A percentile compares a stretch with the other conserved stretches of the same genome.
Conservation (phyloP, 352 stramenopile genomes). For the Phytophthora multivora region DNA sequence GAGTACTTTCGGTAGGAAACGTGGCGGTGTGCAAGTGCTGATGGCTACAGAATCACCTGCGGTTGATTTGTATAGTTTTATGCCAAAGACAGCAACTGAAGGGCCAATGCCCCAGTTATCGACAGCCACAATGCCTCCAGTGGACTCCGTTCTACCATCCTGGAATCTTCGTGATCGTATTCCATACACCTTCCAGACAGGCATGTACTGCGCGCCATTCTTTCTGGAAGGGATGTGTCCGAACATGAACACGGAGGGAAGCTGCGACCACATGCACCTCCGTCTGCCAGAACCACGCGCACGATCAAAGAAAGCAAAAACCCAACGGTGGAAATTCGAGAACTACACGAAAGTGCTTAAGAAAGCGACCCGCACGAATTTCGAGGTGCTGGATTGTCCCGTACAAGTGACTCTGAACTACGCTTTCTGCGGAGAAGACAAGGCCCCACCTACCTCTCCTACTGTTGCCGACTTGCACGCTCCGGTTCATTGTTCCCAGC, state of each 20-base stretch:
- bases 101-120: not conserved
- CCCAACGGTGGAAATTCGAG: constrained; percentile 43
- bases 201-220: constrained; percentile 58
- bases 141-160: constrained; percentile 26
- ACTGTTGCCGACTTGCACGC: constrained; percentile 18
- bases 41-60: constrained; percentile 21
- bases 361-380: constrained; percentile 18
- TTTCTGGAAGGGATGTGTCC: constrained; percentile 53
- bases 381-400: constrained; percentile 8
- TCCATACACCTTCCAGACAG: constrained; percentile 64
- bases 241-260: constrained; percentile 25
- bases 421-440: constrained; percentile 45
- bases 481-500: constrained; percentile 43
- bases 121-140: constrained; percentile 17
- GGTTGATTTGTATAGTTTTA: constrained; percentile 53
- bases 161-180: constrained; percentile 54
- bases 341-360: constrained; percentile 43
- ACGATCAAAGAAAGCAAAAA: constrained; percentile 6
- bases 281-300: constrained; percentile 6
- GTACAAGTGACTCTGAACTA: constrained; percentile 33
- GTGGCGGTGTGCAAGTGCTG: constrained; percentile 27
- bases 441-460: constrained; percentile 2
- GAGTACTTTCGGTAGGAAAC: constrained; percentile 26
- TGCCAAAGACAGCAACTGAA: constrained; percentile 25
- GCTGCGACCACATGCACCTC: constrained; percentile 55